Evolutionary conservation across 1,284 basidiomycete species (phyloP), one percentile per base, ranked within the genome.

Genomic region (Boletus chippewaensis): DNA sequence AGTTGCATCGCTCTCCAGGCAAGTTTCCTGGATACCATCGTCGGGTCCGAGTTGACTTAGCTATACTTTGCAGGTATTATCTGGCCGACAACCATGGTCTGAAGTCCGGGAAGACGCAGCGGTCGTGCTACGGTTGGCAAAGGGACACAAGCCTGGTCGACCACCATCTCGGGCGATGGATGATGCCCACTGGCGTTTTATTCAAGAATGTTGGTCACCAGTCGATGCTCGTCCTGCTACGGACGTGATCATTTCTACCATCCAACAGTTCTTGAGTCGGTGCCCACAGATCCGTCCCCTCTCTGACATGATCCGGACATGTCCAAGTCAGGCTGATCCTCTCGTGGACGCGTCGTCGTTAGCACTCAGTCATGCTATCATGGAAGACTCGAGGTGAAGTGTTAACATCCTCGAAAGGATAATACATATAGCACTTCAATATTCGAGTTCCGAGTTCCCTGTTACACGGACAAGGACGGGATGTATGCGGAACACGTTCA

Each of bases 111-210:
- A 31, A 32, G 55, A 50, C 2, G 3, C 16, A 0, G 36, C 32
- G 1, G 16, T 48, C 3, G 15, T 43, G 8, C 9, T 45, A 2
- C 24, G 11, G 26, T 41, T 53, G 32, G 26, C 18, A 1, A 34
- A 28, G 13, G 56, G 52, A 2, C 29, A 49, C 4, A 57, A 31
- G 1, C 45, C 51, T 1, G 16, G 29, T 5, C 15, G 56, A 20
- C 55, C 55, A 8, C 32, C 15, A 9, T 52, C 29, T 26, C 42
- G 40, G n/a, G 2, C 6, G 3, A 38, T 57, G 15, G 32, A 49
- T 16, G 49, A 61, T 18, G 11, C 39, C 0, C 52, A 58, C 15
- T 59, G 56, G 58, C 11, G 36, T 7, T 46, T 58, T 0, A 43
- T 58, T 26, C 49, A 49, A 35, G 11, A 4, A 4, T 50, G 49